These are phyloP conservation scores for Yamadazyma triangularis DNA, from an alignment of 1,139 yeast genomes.

Conservation along the genomic window DNA sequence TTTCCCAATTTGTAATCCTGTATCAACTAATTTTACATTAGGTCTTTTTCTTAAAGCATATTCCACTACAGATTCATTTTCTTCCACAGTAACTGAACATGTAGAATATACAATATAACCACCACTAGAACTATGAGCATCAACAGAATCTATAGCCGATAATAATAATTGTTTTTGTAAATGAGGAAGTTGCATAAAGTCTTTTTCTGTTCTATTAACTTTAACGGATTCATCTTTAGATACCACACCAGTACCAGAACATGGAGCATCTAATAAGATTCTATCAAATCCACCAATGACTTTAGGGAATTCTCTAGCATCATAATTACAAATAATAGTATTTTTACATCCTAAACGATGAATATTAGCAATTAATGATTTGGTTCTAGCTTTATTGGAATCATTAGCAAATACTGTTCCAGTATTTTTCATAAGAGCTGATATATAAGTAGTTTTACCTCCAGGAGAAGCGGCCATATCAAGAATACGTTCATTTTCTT, in stretches of 20 bases:
- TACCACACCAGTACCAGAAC: slow-evolving; percentile 99
- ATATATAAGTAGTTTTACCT: slow-evolving; percentile 94
- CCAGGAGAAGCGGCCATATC: slow-evolving; percentile 99
- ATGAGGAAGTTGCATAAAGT: slow-evolving; percentile 94
- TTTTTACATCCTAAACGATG: slow-evolving; percentile 96
- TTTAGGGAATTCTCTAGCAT: slow-evolving; percentile 97
- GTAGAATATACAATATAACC: slow-evolving; percentile 96
- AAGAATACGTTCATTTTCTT: slow-evolving; percentile 87
- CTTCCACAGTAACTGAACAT: slow-evolving; percentile 97
- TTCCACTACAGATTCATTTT: slow-evolving; percentile 98
- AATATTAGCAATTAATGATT: slow-evolving; percentile 93
- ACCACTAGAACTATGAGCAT: slow-evolving; percentile 86
- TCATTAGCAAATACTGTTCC: slow-evolving; percentile 98
- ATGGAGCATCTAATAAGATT: slow-evolving; percentile 94
- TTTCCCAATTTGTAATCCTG: slow-evolving; percentile 92
- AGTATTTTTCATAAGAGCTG: slow-evolving; percentile 96
- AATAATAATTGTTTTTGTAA: slow-evolving; percentile 89
- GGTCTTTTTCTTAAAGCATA: slow-evolving; percentile 96
- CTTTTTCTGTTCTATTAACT: slow-evolving; percentile 90
- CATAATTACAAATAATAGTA: slow-evolving; percentile 95
- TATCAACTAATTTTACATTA: slow-evolving; percentile 88
- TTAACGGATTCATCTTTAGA: slow-evolving; percentile 96
- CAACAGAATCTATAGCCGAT: slow-evolving; percentile 96
- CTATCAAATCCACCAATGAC: slow-evolving; percentile 98
- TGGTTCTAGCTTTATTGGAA: slow-evolving; percentile 92